Evolutionary conservation across 164 flowering plant genomes (phyloP).

Genomic region (Aristolochia californica): DNA sequence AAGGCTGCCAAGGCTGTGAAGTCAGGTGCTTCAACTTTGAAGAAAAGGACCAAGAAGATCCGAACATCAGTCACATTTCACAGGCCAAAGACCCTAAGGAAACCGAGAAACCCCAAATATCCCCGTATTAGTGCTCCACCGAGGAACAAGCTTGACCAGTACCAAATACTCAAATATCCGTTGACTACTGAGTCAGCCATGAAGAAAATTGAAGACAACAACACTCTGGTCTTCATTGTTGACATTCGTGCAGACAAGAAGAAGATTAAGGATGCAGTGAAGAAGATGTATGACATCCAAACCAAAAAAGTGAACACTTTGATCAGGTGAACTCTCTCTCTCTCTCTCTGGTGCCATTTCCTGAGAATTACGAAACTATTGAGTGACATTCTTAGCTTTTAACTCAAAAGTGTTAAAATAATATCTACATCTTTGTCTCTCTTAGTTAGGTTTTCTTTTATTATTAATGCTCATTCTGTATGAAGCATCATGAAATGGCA

Average conservation of each 20-base stretch:
- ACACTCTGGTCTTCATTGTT: slow-evolving; percentile 78
- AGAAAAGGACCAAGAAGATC: slow-evolving; percentile 69
- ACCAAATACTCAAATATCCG: slow-evolving; percentile 44
- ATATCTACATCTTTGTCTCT: too few relatives aligned
- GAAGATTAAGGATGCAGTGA: slow-evolving; percentile 72
- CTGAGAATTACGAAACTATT: too few relatives aligned
- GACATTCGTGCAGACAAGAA: slow-evolving; percentile 82
- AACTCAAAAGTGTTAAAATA: too few relatives aligned
- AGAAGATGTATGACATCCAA: slow-evolving; percentile 85
- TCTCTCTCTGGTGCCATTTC: background rate
- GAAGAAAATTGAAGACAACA: slow-evolving; percentile 66
- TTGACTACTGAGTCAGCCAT: slow-evolving; percentile 10
- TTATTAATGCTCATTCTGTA: too few relatives aligned
- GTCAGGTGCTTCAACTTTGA: slow-evolving; percentile 38
- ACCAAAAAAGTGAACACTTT: slow-evolving; percentile 80
- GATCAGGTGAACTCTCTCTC: slow-evolving; percentile 41
- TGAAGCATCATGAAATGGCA: too few relatives aligned
- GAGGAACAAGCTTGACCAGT: slow-evolving; percentile 75
- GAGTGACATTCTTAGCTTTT: too few relatives aligned
- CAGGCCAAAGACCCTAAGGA: slow-evolving; percentile 66
- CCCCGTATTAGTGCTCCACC: slow-evolving; percentile 71
- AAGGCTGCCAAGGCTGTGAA: slow-evolving; percentile 77
- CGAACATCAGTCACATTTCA: slow-evolving; percentile 66
- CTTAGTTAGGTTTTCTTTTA: too few relatives aligned
- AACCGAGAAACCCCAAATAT: slow-evolving; percentile 63